Evolutionary conservation across 75 land plant genomes (phyloP), one percentile per base, ranked within the genome.

Genomic region (Sequoiadendron giganteum): DNA sequence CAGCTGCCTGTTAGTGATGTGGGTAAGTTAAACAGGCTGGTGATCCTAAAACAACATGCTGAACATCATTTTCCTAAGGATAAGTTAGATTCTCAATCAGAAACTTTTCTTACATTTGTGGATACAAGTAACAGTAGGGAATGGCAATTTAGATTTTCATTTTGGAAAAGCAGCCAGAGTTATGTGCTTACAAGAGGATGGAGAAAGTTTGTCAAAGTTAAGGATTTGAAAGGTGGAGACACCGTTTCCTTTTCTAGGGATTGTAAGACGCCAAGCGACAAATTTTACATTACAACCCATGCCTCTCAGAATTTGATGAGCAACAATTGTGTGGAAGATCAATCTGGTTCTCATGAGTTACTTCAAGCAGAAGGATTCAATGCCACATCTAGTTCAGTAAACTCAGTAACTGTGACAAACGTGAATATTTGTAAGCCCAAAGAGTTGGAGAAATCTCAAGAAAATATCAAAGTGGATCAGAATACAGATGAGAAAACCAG

Each of bases 121-220:
- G 77, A 73, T 34, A 13, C 11, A 32, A 61, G 68, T 61, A 30
- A 73, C 13, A 34, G 3, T 7, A 73, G 65, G 79, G 52, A 56
- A 16, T 95, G 96, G 96, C 78, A 88, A 58, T 95, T 95, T 47
- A 85, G 94, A 15, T 94, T 94, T 88, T 94, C 92, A 11, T 95
- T 93, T 75, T 95, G 96, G 96, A 92, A 87, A 16, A 95, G 96
- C 78, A 93, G 95, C 91, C 92, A 93, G 65, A 94, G 95, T 82
- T 95, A 86, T 85, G 96, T 93, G 65, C 90, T 95, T 81, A 93
- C 96, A 0, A 92, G 90, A 61, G 95, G 95, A 43, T 95, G 97
- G 95, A 93, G 88, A 83, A 84, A 89, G 18, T 95, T 94, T 86
- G 96, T 95, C 79, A 95, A 92, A 92, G 94, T 92, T 39, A 95